Evolutionary conservation across 129 eudicot species (phyloP).

Genomic region (Flaveria bidentis): DNA sequence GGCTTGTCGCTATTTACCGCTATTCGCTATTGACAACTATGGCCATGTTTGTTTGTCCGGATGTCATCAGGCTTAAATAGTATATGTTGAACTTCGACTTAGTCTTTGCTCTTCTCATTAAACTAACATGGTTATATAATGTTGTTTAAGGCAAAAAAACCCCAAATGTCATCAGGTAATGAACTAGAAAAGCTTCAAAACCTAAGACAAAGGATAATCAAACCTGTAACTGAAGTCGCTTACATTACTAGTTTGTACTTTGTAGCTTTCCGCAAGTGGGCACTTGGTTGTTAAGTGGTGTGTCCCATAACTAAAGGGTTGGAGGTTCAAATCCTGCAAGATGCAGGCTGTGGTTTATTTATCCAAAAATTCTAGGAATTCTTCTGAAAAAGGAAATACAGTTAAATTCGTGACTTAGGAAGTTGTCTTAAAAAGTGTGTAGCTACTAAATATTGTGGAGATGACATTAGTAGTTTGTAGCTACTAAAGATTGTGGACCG

Average conservation of each 20-base stretch:
- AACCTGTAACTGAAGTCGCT: background rate
- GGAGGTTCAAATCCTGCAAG: no score
- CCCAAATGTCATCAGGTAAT: conserved; percentile 3
- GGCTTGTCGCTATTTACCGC: no score
- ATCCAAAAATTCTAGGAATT: no score
- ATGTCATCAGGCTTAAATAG: background rate
- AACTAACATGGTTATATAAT: background rate
- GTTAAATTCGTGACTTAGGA: no score
- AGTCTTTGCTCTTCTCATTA: background rate
- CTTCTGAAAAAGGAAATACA: no score
- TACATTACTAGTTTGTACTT: background rate
- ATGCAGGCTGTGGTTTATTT: no score
- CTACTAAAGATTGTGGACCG: conserved; percentile 18
- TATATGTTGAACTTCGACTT: background rate
- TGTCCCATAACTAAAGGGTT: no score
- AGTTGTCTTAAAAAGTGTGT: no score
- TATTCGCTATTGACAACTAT: no score
- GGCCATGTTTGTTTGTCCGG: background rate
- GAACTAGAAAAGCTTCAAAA: conserved; percentile 8
- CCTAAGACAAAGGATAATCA: conserved; percentile 12
- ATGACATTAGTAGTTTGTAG: background rate
- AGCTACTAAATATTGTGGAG: background rate
- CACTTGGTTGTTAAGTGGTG: no score
- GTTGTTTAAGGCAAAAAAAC: conserved; percentile 16
- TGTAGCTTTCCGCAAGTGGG: background rate